Percentiles rank a stretch among this genome's conserved stretches.
Evolutionary conservation across 2,329 filamentous ascomycete species (phyloP).

Genomic region (Lecanoromycetidae sp.): DNA sequence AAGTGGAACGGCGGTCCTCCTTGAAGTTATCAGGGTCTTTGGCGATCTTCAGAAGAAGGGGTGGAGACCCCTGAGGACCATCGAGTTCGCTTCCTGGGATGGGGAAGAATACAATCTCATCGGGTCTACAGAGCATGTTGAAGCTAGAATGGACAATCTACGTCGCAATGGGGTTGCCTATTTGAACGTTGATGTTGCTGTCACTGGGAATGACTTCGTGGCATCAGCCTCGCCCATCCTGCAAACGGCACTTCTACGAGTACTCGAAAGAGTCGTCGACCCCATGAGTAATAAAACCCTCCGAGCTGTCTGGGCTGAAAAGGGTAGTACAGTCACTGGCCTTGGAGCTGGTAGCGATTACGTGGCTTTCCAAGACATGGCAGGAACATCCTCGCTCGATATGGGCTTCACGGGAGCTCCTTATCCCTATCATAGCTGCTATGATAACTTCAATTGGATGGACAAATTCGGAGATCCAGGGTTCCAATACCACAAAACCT

Average conservation of each 20-base stretch:
- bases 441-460: constrained; percentile 86
- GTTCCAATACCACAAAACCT: constrained; percentile 66
- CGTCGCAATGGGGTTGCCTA: constrained; percentile 71
- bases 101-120: constrained; percentile 85
- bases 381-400: constrained; percentile 77
- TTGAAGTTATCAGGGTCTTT: constrained; percentile 78
- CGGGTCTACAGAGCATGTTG: constrained; percentile 89
- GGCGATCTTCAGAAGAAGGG: constrained; percentile 63
- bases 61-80: constrained; percentile 86
- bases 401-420: constrained; percentile 59
- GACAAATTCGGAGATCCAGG: constrained; percentile 64
- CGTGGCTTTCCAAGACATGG: constrained; percentile 77
- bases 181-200: constrained; percentile 77
- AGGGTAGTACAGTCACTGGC: constrained; percentile 49
- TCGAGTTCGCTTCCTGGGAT: constrained; percentile 93
- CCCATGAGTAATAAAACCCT: constrained; percentile 60
- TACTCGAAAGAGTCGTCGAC: constrained; percentile 63
- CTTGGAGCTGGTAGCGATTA: constrained; percentile 67
- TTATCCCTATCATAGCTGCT: constrained; percentile 55
- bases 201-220: constrained; percentile 61
- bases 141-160: constrained; percentile 63
- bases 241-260: constrained; percentile 55
- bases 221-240: constrained; percentile 75
- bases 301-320: constrained; percentile 61
- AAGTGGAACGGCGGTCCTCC: constrained; percentile 78